Conservation (phyloP, 2,329 filamentous ascomycete genomes). For the Colletotrichum magnum region DNA sequence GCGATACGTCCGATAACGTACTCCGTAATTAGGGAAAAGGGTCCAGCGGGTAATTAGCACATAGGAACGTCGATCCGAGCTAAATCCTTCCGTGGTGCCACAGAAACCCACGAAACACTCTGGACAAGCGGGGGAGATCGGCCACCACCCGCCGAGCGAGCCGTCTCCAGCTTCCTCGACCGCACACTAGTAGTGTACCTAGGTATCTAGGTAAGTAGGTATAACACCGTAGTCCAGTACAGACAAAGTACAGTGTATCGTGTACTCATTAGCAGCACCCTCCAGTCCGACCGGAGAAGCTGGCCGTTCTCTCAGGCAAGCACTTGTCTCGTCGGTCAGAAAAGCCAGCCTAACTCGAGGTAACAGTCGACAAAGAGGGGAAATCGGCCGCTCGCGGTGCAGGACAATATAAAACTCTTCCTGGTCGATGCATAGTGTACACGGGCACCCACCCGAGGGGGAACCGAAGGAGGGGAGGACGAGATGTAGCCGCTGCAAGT, state of each 20-base stretch:
- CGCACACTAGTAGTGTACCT: too few relatives aligned
- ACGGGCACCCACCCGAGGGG: conserved; percentile 17
- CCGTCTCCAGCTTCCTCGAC: neutral
- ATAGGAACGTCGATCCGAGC: conserved; percentile 35
- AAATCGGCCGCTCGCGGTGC: conserved; percentile 21
- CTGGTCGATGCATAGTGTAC: conserved; percentile 16
- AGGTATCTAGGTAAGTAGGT: too few relatives aligned
- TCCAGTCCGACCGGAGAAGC: too few relatives aligned
- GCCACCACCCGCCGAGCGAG: conserved; percentile 14
- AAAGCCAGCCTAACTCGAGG: neutral
- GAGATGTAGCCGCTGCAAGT: conserved; percentile 39
- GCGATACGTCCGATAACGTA: conserved; percentile 29
- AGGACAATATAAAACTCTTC: conserved; percentile 20
- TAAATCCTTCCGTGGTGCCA: conserved; percentile 34
- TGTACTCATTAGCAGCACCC: too few relatives aligned
- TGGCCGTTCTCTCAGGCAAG: conserved; percentile 6
- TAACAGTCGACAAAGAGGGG: conserved; percentile 15
- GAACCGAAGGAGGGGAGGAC: conserved; percentile 5
- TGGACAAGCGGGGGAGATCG: conserved; percentile 28
- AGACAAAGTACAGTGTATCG: too few relatives aligned
- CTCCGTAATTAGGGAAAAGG: conserved; percentile 32
- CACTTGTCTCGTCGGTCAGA: neutral
- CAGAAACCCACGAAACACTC: conserved; percentile 25
- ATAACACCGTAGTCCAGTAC: too few relatives aligned
- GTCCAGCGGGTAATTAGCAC: conserved; percentile 31